phyloP scores from a whole-genome alignment of 139 green algal species.

The Dunaliella primolecta region DNA sequence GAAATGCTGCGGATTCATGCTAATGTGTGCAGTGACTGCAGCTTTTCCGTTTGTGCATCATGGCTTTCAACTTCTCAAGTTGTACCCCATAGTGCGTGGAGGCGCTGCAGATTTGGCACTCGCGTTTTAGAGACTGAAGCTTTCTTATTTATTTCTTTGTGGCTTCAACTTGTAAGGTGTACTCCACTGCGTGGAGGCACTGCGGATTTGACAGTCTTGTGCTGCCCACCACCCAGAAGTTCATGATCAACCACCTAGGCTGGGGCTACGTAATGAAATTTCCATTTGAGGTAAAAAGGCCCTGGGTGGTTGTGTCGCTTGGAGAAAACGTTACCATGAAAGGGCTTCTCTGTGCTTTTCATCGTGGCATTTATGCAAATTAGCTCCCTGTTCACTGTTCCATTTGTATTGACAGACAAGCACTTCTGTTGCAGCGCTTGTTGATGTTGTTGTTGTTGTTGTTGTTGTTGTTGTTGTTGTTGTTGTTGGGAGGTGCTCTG shows the following conservation, averaged over 20 bases:
- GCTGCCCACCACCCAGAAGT: slow-evolving; percentile 50
- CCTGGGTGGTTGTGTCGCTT: background rate
- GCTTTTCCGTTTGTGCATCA: background rate
- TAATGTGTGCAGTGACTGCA: background rate
- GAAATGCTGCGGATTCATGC: background rate
- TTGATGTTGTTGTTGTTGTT: background rate
- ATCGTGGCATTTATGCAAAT: background rate
- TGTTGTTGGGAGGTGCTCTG: too few relatives aligned
- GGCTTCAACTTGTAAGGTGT: slow-evolving; percentile 25
- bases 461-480: background rate
- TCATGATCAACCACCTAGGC: slow-evolving; percentile 50
- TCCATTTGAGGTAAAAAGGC: slow-evolving; percentile 25
- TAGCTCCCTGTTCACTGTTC: background rate
- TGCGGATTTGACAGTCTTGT: slow-evolving; percentile 48
- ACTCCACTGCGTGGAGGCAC: slow-evolving; percentile 31
- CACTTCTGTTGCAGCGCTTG: background rate
- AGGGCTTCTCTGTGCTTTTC: background rate
- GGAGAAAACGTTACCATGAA: background rate
- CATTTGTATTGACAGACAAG: background rate
- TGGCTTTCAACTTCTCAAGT: background rate
- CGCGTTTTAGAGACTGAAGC: too few relatives aligned
- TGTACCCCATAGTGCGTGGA: background rate
- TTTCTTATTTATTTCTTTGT: too few relatives aligned
- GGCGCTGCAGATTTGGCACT: background rate
- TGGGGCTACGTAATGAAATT: slow-evolving; percentile 54